Conservation (phyloP, 345 rosid genomes). For the rapeseed (Brassica napus) region DNA sequence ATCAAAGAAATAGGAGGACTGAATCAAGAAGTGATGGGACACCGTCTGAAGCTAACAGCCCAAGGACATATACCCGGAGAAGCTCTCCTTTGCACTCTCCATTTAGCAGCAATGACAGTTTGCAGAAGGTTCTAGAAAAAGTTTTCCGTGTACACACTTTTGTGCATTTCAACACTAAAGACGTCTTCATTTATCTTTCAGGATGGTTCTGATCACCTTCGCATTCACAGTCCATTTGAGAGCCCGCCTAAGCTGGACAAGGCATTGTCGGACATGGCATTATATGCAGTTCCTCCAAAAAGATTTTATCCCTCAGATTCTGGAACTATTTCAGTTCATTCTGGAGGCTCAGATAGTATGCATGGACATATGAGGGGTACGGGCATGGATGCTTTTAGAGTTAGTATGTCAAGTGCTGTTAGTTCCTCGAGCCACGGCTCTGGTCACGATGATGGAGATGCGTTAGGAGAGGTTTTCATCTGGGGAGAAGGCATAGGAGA, state of each 20-base stretch:
- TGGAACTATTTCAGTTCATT: constrained; percentile 80
- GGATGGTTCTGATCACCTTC: constrained; percentile 77
- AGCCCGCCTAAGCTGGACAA: constrained; percentile 95
- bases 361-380: constrained; percentile 80
- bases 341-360: constrained; percentile 93
- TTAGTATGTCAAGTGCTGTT: constrained; percentile 89
- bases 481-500: constrained; percentile 58
- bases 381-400: constrained; percentile 85
- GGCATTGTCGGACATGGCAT: constrained; percentile 78
- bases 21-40: constrained; percentile 51
- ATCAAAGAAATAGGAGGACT: constrained; percentile 42
- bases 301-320: constrained; percentile 83
- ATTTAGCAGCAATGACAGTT: constrained; percentile 82
- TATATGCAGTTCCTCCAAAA: constrained; percentile 83
- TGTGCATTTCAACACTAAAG: constrained; percentile 15
- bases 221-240: constrained; percentile 86
- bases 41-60: constrained; percentile 75
- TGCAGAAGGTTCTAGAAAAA: constrained; percentile 59
- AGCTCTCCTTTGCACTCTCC: constrained; percentile 80
- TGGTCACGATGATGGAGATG: constrained; percentile 52
- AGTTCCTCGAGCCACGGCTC: constrained; percentile 58
- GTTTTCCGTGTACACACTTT: neutral
- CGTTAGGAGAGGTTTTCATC: constrained; percentile 53
- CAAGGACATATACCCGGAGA: constrained; percentile 82
- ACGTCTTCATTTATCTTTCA: constrained; percentile 36